Evolutionary conservation across 192 early-diverging fungal genomes (phyloP).

Genomic region (Cetraspora pellucida): DNA sequence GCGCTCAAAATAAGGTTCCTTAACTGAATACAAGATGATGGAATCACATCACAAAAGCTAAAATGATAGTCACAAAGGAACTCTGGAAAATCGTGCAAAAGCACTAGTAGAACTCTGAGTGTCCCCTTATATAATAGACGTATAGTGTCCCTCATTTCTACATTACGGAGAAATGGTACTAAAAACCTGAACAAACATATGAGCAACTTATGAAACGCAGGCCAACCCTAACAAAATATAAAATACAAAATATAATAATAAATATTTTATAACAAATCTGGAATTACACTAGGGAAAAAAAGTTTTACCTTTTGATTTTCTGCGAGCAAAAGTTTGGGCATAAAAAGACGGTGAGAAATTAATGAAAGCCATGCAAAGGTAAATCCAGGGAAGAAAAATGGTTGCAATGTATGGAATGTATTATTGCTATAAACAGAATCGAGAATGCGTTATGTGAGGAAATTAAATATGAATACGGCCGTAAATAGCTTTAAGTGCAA

Average conservation of each 20-base stretch:
- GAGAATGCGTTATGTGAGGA: too few species aligned
- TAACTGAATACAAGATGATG: constrained; percentile 88
- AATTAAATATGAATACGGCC: neutral
- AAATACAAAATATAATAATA: constrained; percentile 10
- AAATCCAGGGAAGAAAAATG: constrained; percentile 87
- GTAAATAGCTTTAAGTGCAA: neutral
- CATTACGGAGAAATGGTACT: constrained; percentile 75
- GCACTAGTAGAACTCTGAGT: constrained; percentile 85
- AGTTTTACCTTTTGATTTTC: constrained; percentile 69
- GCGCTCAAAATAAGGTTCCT: constrained; percentile 97
- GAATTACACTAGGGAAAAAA: neutral
- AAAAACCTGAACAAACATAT: constrained; percentile 86
- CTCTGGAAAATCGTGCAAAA: constrained; percentile 97
- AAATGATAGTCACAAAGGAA: constrained; percentile 93
- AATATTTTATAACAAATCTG: constrained; percentile 7
- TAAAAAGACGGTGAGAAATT: constrained; percentile 89
- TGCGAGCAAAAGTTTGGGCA: constrained; percentile 80
- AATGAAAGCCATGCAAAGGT: constrained; percentile 93
- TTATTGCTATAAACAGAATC: constrained; percentile 45
- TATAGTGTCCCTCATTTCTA: constrained; percentile 73
- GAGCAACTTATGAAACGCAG: constrained; percentile 80
- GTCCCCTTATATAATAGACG: constrained; percentile 88
- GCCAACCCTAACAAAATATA: constrained; percentile 68
- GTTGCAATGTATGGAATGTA: constrained; percentile 83
- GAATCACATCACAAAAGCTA: constrained; percentile 90